Base-by-base conservation (phyloP, 2,329 filamentous ascomycete genomes). In the Aspergillus sp. region DNA sequence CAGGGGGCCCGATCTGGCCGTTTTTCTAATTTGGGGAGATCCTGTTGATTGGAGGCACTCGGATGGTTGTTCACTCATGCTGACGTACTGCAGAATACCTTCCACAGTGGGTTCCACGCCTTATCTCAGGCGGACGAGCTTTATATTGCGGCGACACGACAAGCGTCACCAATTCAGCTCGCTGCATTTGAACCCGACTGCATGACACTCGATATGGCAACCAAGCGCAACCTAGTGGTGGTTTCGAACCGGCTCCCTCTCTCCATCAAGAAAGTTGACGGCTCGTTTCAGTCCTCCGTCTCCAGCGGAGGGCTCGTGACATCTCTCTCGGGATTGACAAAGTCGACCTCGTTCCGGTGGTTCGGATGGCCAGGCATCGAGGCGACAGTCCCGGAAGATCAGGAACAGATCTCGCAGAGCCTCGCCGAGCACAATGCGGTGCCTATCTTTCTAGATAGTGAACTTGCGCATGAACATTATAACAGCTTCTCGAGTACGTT, bases 341-440 rank as follows among this genome's bases (percentile, higher is more conserved):
- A 96, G 74, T 88, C 89, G 4, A 95, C 90, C 17, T 88, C 86
- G 62, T 96, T 96, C 72, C 88, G 90, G 68, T 97, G 93, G 92
- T 97, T 96, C 73, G 93, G 92, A 57, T 97, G 93, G 93, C 91
- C 93, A 0, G 92, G 93, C 14, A 78, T 94, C 16, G 89, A 95
- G 71, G 85, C 96, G 1, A 89, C 90, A 38, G 89, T 94, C 53
- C 80, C 83, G 0, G 51, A 53, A 40, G 91, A 96, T 69, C 80
- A 87, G 45, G 78, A 81, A 6, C 78, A 80, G 50, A 85, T 97
- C 69, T 85, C 82, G 61, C 78, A 87, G 62, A 84, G 87, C 57
- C 76, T 97, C 63, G 83, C 88, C 16, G 86, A 94, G 64, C 89
- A 95, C 71, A 85, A 86, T 60, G 91, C 91, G 2, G 84, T 92